Evolutionary conservation across 129 eudicot species (phyloP).

Genomic region (Deinandra increscens): DNA sequence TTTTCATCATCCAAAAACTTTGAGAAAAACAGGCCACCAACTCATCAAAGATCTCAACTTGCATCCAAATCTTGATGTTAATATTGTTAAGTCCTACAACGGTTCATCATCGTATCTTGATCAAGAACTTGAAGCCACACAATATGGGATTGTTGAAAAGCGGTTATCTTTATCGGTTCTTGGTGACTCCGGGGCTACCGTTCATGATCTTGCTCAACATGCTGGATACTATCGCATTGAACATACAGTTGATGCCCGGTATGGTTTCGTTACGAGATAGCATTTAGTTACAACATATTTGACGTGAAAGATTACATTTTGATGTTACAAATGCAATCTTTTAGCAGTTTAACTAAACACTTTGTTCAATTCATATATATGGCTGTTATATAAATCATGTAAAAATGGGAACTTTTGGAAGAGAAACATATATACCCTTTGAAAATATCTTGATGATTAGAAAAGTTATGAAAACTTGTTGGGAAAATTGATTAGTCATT

Average conservation of each 20-base stretch:
- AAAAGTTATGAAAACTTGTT: constrained; percentile 34
- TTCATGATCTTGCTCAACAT: constrained; percentile 73
- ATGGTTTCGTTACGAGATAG: background rate
- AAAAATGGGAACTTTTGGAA: constrained; percentile 10
- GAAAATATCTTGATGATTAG: constrained; percentile 25
- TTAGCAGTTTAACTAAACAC: constrained; percentile 12
- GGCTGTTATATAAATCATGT: constrained; percentile 3
- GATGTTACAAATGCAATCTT: constrained; percentile 3
- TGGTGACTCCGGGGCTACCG: constrained; percentile 49
- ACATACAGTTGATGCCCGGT: constrained; percentile 79
- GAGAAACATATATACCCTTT: constrained; percentile 22
- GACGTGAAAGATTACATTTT: background rate
- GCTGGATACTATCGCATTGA: constrained; percentile 80
- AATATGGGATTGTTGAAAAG: constrained; percentile 52
- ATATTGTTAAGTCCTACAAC: constrained; percentile 27
- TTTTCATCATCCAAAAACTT: constrained; percentile 28
- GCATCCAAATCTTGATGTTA: constrained; percentile 58
- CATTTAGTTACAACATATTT: constrained; percentile 12
- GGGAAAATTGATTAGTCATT: constrained; percentile 19
- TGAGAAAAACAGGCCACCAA: constrained; percentile 42
- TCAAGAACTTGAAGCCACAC: constrained; percentile 24
- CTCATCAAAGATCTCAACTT: constrained; percentile 63
- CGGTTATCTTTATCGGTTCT: constrained; percentile 39
- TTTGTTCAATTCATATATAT: background rate
- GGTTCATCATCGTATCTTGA: constrained; percentile 17